phyloP scores from a whole-genome alignment of 495 filamentous ascomycete species.

The Thermochaetoides thermophila region DNA sequence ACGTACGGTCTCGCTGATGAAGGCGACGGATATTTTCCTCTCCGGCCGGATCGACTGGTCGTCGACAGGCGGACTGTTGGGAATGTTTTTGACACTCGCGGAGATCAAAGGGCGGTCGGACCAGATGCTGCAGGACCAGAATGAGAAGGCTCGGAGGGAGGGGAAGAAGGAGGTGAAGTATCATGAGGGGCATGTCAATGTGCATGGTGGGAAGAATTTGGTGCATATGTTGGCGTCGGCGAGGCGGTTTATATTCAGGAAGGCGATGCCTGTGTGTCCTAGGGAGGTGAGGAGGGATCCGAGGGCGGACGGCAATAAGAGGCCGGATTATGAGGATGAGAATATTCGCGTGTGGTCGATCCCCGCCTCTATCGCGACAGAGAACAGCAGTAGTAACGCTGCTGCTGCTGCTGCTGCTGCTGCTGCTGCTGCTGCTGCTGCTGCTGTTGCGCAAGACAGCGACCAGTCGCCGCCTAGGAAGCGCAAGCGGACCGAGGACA shows the following conservation, averaged over 20 bases:
- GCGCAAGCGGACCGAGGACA: constrained; percentile 9
- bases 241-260: constrained; percentile 79
- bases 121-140: constrained; percentile 11
- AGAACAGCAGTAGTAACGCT: constrained; percentile 19
- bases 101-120: constrained; percentile 35
- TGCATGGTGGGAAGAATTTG: constrained; percentile 68
- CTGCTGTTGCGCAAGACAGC: not conserved
- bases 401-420: constrained; percentile 21
- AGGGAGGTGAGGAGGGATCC: constrained; percentile 45
- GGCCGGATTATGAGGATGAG: constrained; percentile 57
- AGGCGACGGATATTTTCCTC: constrained; percentile 62
- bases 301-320: constrained; percentile 4
- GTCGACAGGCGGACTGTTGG: constrained; percentile 66
- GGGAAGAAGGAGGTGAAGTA: constrained; percentile 5
- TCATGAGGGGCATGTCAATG: constrained; percentile 31
- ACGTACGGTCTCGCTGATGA: constrained; percentile 41
- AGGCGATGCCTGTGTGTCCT: constrained; percentile 52
- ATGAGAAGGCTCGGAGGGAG: constrained; percentile 17
- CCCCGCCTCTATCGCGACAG: too few species aligned
- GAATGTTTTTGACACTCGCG: constrained; percentile 67
- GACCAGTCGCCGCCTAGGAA: constrained; percentile 5
- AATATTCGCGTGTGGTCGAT: constrained; percentile 75
- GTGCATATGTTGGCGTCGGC: constrained; percentile 65
- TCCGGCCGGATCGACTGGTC: constrained; percentile 63
- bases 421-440: constrained; percentile 20